phyloP scores from a whole-genome alignment of 257 asterid species.

The Handroanthus guayacan region DNA sequence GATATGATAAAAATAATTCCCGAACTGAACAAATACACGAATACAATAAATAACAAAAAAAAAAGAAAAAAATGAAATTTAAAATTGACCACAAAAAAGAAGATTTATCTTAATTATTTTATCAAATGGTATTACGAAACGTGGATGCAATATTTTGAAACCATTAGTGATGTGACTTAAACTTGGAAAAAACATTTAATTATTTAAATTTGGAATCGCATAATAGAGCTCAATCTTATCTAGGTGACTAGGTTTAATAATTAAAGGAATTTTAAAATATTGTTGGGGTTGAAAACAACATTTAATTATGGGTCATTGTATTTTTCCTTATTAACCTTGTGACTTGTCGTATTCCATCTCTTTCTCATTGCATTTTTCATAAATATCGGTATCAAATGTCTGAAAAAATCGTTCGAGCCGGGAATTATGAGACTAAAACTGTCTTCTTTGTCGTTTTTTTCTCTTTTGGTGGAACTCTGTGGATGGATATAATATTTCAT shows the following conservation, averaged over 20 bases:
- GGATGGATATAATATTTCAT: no score
- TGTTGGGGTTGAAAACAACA: constrained; percentile 44
- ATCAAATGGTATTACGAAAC: neutral
- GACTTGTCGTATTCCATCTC: constrained; percentile 23
- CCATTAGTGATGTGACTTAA: neutral
- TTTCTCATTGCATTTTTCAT: neutral
- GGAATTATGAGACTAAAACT: neutral
- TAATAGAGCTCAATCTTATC: no score
- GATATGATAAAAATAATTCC: no score
- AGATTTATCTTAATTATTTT: neutral
- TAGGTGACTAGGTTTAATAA: neutral
- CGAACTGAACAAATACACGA: no score
- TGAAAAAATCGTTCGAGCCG: neutral
- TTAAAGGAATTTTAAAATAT: constrained; percentile 29
- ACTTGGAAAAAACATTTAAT: no score
- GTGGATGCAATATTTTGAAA: neutral
- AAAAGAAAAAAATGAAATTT: no score
- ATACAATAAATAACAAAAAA: no score
- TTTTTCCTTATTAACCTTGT: constrained; percentile 17
- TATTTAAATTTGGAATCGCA: no score
- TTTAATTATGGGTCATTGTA: constrained; percentile 16
- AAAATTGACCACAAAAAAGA: no score
- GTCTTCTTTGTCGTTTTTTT: neutral
- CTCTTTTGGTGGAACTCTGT: neutral
- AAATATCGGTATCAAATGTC: constrained; percentile 1